phyloP scores from a whole-genome alignment of 208 protist genomes.

The Angomonas ambiguus region DNA sequence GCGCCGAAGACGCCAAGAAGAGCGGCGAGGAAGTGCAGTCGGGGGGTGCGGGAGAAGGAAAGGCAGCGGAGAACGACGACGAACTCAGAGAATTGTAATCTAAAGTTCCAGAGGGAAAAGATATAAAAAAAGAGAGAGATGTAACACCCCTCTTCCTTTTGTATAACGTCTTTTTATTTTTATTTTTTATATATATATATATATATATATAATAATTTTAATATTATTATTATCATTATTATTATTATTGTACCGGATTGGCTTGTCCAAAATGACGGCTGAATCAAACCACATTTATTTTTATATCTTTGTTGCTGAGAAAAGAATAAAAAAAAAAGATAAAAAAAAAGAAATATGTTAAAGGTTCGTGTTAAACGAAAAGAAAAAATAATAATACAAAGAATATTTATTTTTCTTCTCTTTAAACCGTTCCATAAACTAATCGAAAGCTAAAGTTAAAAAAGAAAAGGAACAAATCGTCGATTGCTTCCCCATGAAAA shows the following conservation, averaged over 20 bases:
- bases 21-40: background rate
- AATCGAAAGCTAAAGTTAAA: background rate
- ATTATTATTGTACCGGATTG: background rate
- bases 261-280: too few relatives aligned
- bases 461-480: too few relatives aligned
- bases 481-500: too few relatives aligned
- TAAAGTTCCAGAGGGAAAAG: background rate
- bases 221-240: slow-evolving; percentile 6
- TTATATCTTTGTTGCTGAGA: too few relatives aligned
- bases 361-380: too few relatives aligned
- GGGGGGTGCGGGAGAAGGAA: background rate
- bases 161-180: background rate
- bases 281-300: too few relatives aligned
- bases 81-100: too few relatives aligned
- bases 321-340: slow-evolving; percentile 12
- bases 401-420: background rate
- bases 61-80: too few relatives aligned
- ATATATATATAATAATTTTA: background rate
- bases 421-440: background rate
- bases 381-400: slow-evolving; percentile 11
- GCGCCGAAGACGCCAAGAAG: background rate
- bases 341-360: too few relatives aligned
- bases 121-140: slow-evolving; percentile 1
- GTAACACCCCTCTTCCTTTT: slow-evolving; percentile 13
- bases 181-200: background rate